These are phyloP conservation scores for Diplocarpon rosae DNA, from an alignment of 2,329 filamentous ascomycete genomes.

Conservation along the genomic window DNA sequence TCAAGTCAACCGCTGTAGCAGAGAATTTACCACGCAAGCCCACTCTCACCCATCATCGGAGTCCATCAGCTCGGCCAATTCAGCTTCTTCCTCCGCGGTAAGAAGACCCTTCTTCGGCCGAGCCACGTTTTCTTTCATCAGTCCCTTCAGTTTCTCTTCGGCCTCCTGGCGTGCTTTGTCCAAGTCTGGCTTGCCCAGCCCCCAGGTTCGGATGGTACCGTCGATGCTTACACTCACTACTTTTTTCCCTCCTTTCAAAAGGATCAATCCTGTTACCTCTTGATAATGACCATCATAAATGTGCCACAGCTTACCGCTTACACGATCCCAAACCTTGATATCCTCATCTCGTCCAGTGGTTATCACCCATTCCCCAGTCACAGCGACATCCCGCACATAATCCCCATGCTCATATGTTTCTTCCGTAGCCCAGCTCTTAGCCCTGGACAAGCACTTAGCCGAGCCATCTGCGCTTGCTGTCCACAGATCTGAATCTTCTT, in stretches of 20 bases:
- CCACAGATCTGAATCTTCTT: conserved; percentile 62
- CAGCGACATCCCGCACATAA: conserved; percentile 74
- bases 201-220: conserved; percentile 78
- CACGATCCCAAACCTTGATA: conserved; percentile 75
- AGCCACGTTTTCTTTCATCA: conserved; percentile 31
- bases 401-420: conserved; percentile 71
- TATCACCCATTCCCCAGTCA: conserved; percentile 67
- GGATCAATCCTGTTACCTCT: conserved; percentile 72
- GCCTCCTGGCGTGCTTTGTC: conserved; percentile 43
- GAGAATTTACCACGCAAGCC: neutral
- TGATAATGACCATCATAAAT: conserved; percentile 79
- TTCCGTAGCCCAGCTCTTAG: conserved; percentile 57
- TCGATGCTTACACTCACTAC: conserved; percentile 84
- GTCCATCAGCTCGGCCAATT: conserved; percentile 84
- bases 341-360: conserved; percentile 89
- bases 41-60: conserved; percentile 44
- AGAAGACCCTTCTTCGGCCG: conserved; percentile 43
- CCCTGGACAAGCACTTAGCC: conserved; percentile 65
- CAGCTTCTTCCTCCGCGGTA: conserved; percentile 85
- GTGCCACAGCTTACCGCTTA: conserved; percentile 62
- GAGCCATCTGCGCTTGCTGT: conserved; percentile 88
- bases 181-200: conserved; percentile 50
- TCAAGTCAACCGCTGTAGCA: neutral
- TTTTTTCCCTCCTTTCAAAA: conserved; percentile 42
- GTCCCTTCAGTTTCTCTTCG: conserved; percentile 35